These are phyloP conservation scores for Ramichloridium luteum DNA, from an alignment of 2,329 filamentous ascomycete genomes.

Conservation along the genomic window DNA sequence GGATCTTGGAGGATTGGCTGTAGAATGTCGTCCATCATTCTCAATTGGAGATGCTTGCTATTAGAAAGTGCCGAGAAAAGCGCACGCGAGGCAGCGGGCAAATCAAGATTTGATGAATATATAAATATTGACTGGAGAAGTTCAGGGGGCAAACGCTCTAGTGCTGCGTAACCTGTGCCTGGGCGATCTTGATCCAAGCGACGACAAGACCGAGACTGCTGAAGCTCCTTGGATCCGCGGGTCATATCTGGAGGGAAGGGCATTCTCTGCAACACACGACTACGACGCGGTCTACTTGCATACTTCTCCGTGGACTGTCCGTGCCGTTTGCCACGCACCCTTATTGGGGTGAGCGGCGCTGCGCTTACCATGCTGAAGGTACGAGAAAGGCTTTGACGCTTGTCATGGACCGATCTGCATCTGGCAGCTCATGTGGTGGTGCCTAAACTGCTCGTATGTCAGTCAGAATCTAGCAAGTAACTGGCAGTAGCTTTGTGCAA, in stretches of 20 bases:
- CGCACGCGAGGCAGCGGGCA: constrained; percentile 20
- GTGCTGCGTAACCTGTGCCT: constrained; percentile 9
- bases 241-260: constrained; percentile 1
- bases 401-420: too few relatives aligned
- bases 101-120: constrained; percentile 19
- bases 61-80: constrained; percentile 20
- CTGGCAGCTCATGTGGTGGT: too few relatives aligned
- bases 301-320: constrained; percentile 18
- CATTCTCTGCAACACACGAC: constrained; percentile 10
- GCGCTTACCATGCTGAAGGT: background rate
- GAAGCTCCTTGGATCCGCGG: background rate
- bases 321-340: constrained; percentile 23
- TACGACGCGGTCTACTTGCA: constrained; percentile 15
- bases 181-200: constrained; percentile 5
- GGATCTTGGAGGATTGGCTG: constrained; percentile 10
- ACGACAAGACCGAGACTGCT: background rate
- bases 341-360: constrained; percentile 18
- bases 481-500: constrained; percentile 1
- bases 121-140: constrained; percentile 25
- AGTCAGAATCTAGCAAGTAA: constrained; percentile 2
- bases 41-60: constrained; percentile 18
- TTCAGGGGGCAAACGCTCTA: constrained; percentile 26
- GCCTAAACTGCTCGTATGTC: background rate
- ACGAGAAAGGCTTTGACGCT: too few relatives aligned
- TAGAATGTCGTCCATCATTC: constrained; percentile 17